Evolutionary conservation across 2,329 filamentous ascomycete species (phyloP).

Genomic region (Botrytis medusae): DNA sequence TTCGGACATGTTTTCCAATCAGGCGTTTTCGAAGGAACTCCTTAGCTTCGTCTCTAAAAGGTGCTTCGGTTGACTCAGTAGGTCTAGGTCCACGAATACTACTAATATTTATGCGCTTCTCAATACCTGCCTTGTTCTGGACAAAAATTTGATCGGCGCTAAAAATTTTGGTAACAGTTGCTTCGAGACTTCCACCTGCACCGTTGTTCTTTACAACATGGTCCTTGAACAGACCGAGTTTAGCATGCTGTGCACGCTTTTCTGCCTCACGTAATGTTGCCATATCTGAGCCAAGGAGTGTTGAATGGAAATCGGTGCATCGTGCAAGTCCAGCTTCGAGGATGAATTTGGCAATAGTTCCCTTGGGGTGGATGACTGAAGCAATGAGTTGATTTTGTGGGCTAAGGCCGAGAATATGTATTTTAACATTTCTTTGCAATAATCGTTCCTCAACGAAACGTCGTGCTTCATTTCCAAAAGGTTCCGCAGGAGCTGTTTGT

Average conservation of each 20-base stretch:
- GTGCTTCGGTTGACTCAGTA: conserved; percentile 80
- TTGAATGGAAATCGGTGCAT: conserved; percentile 95
- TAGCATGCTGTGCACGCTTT: conserved; percentile 74
- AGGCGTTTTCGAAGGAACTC: conserved; percentile 91
- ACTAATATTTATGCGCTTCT: conserved; percentile 89
- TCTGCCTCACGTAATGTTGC: conserved; percentile 80
- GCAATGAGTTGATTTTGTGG: conserved; percentile 92
- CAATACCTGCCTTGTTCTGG: conserved; percentile 77
- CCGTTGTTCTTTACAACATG: conserved; percentile 68
- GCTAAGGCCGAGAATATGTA: conserved; percentile 81
- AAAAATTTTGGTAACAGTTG: conserved; percentile 79
- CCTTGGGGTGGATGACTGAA: conserved; percentile 80
- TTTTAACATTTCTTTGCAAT: conserved; percentile 80
- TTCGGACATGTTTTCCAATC: conserved; percentile 92
- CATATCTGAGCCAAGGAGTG: conserved; percentile 88
- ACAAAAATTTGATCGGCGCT: conserved; percentile 87
- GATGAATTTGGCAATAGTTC: conserved; percentile 89
- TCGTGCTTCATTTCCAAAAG: conserved; percentile 85
- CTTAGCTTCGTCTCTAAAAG: conserved; percentile 91
- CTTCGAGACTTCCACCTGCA: conserved; percentile 68
- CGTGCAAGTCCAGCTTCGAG: conserved; percentile 85
- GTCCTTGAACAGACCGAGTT: conserved; percentile 77
- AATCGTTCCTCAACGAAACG: conserved; percentile 83
- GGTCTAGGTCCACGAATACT: conserved; percentile 92
- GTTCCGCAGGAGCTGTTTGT: conserved; percentile 79